phyloP scores from a whole-genome alignment of 192 early-diverging fungal species.

The Podila epicladia region DNA sequence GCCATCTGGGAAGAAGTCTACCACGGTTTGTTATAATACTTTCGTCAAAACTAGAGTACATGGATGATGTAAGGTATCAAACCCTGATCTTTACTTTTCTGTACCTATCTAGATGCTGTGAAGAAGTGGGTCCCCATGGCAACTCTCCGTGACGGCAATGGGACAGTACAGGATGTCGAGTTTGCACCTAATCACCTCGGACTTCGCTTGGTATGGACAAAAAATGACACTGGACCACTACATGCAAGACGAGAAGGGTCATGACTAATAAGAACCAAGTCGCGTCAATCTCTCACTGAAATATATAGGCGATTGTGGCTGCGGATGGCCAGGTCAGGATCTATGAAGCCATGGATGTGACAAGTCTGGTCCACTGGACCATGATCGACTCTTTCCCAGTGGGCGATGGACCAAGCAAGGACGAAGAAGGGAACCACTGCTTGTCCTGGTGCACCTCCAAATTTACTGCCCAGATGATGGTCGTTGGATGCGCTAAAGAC shows the following conservation, averaged over 20 bases:
- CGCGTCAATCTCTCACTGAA: neutral
- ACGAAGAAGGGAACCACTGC: slow-evolving; percentile 83
- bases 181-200: slow-evolving; percentile 89
- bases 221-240: neutral
- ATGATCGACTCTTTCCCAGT: slow-evolving; percentile 72
- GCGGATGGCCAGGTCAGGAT: slow-evolving; percentile 88
- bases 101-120: slow-evolving; percentile 51
- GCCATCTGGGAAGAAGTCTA: slow-evolving; percentile 93
- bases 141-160: slow-evolving; percentile 71
- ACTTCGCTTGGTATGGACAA: slow-evolving; percentile 71
- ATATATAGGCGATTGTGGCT: slow-evolving; percentile 73
- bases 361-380: slow-evolving; percentile 82
- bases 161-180: slow-evolving; percentile 86
- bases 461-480: slow-evolving; percentile 80
- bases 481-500: slow-evolving; percentile 86
- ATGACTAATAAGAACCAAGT: too few species aligned
- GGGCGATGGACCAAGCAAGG: slow-evolving; percentile 63
- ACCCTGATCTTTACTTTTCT: slow-evolving; percentile 31
- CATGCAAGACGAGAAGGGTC: neutral
- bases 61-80: slow-evolving; percentile 5
- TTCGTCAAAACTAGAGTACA: neutral
- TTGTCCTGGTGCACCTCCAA: slow-evolving; percentile 91
- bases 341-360: slow-evolving; percentile 86
- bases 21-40: slow-evolving; percentile 55
- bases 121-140: slow-evolving; percentile 76